Evolutionary conservation across 805 yeast species (phyloP), one percentile per base, ranked within the genome.

Genomic region (Saccharomyces eubayanus): DNA sequence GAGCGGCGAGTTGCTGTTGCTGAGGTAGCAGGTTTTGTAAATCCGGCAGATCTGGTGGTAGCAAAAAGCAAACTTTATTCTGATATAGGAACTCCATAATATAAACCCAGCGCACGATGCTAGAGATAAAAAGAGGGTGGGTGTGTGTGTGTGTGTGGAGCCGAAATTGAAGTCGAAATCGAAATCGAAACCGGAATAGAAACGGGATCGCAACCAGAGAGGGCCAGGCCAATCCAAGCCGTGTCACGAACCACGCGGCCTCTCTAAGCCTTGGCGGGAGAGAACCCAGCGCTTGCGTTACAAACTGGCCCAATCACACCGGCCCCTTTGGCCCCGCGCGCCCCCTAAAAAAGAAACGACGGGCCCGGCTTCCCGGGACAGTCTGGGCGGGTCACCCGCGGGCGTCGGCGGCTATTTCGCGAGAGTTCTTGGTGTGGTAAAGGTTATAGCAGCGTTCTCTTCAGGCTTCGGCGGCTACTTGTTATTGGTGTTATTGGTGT

Each of bases 101-200:
- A 36, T 36, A 36, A 36, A 36, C 16, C 43, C 43, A 36, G 16
- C 43, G 21, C 43, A 36, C 43, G 43, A 36, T 36, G 43, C 24
- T 36, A 36, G 12, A 36, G 43, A 36, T 36, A 36, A 36, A 36
- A 36, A 36, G 43, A 36, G 46, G 43, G 50, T 48, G 43, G 46
- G 41, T n/a, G 47, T 28, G 43, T 16, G 46, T 28, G 50, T 48
- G 43, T 31, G 41, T n/a, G 47, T 28, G 51, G 47, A 50, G 43
- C 43, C 43, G 16, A 11, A 16, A 36, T 36, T 36, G 21, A 36
- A 36, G 16, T n/a, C 43, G 21, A 16, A 36, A 36, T 36, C 43
- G 43, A 8, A 36, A 36, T 16, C 24, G 43, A n/a, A 16, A 28
- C 5, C 2, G 30, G 5, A 10, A 36, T 11, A 8, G 20, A 36